These are phyloP conservation scores for Manihot esculenta DNA, from an alignment of 441 rosid species.

Conservation along the genomic window DNA sequence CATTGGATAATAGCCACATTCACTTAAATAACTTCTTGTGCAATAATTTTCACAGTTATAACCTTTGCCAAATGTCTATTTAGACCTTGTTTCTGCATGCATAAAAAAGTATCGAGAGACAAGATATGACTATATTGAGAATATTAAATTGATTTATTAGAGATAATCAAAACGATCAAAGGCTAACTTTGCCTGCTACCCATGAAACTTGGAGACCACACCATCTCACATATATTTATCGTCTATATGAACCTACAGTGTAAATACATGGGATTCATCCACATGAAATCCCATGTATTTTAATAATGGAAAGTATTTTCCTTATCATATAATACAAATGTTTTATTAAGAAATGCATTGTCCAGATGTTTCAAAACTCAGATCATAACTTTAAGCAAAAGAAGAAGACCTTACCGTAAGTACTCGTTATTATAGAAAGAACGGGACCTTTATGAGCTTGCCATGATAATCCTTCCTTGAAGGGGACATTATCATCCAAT, in stretches of 20 bases:
- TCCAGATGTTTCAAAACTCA: not conserved
- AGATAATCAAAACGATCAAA: not conserved
- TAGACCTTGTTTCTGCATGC: no score
- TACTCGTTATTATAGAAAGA: constrained; percentile 66
- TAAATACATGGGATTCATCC: no score
- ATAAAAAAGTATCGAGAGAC: not conserved
- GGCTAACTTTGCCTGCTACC: not conserved
- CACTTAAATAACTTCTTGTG: no score
- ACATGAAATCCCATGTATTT: no score
- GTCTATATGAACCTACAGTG: no score
- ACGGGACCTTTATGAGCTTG: constrained; percentile 91
- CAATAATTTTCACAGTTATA: no score
- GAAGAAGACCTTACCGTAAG: constrained; percentile 54
- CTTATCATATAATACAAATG: no score
- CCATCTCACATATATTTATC: no score
- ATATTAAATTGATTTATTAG: not conserved
- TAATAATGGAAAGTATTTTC: no score
- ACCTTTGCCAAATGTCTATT: no score
- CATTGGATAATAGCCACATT: no score
- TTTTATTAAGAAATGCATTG: not conserved
- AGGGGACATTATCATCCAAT: constrained; percentile 41
- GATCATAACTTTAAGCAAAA: not conserved
- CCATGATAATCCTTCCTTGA: constrained; percentile 92
- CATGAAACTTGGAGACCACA: not conserved
- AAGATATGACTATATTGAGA: not conserved